phyloP scores from a whole-genome alignment of 148 eudicot genomes.

The Pharnaceum exiguum region DNA sequence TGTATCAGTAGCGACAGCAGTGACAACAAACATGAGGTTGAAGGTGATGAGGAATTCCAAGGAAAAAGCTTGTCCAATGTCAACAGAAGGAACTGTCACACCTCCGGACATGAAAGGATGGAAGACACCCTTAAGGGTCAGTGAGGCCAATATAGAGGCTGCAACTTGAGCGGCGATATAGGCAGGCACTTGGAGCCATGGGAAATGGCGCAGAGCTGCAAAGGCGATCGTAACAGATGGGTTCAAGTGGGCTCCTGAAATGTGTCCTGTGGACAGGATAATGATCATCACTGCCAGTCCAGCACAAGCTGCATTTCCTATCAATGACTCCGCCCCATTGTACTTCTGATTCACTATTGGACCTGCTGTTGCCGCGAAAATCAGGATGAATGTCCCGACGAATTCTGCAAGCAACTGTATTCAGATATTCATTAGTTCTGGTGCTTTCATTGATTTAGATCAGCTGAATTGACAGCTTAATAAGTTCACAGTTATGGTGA shows the following conservation, averaged over 20 bases:
- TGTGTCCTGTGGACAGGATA: slow-evolving; percentile 89
- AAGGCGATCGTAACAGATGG: slow-evolving; percentile 89
- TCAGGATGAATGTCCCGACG: slow-evolving; percentile 91
- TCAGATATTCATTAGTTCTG: too few species aligned
- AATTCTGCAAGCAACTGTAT: slow-evolving; percentile 85
- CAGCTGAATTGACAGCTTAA: too few species aligned
- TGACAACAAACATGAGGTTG: slow-evolving; percentile 89
- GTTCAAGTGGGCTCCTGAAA: slow-evolving; percentile 92
- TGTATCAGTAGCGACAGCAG: slow-evolving; percentile 92
- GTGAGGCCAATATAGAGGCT: slow-evolving; percentile 82
- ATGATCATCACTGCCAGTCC: slow-evolving; percentile 92
- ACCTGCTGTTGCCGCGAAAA: slow-evolving; percentile 84
- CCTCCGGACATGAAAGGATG: slow-evolving; percentile 91
- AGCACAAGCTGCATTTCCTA: slow-evolving; percentile 83
- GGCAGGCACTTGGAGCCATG: slow-evolving; percentile 89
- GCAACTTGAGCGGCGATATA: slow-evolving; percentile 85
- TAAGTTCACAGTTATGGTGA: too few species aligned
- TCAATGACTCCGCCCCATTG: slow-evolving; percentile 58
- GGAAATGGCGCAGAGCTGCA: slow-evolving; percentile 89
- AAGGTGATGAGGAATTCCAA: slow-evolving; percentile 84
- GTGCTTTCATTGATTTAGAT: too few species aligned
- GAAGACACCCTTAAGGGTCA: slow-evolving; percentile 77
- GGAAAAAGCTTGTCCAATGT: slow-evolving; percentile 68
- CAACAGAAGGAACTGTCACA: slow-evolving; percentile 72
- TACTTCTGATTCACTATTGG: slow-evolving; percentile 90